Base-by-base conservation (phyloP, 2,329 filamentous ascomycete genomes). In the Nemania sp. region DNA sequence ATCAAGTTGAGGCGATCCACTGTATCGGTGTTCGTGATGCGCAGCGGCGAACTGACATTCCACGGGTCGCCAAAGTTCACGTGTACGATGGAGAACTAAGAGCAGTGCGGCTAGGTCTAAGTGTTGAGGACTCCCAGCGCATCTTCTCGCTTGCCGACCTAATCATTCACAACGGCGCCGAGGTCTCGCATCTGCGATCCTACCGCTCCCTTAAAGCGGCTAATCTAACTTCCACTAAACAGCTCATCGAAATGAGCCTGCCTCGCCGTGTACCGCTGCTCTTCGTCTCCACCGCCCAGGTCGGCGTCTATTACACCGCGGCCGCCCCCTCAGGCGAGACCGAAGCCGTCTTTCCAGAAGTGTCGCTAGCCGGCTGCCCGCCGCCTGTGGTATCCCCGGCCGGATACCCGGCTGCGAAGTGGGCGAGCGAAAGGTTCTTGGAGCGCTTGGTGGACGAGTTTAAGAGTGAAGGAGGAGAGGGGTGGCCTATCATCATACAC, bases 141-240 rank as follows among this genome's bases (percentile, higher is more conserved):
- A 68, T 85, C 2, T 70, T 73, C 7, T 32, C 24, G 1, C 35
- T 66, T 3, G 77, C 73, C 0, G 78, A 82, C 68, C 69, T 83
- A 1, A 82, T 90, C 51, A 82, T 89, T 22, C 88, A 84, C 71
- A 77, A 75, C 64, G 82, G 80, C 43, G 80, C 80, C 7, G 74
- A 76, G 32, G 70, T 66, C 51, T 74, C 49, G 22, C 78, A 64
- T 69, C 57, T 63, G 66, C 72, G 78, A 29, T 64, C 62, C 10
- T 79, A 77, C 66, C 18, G 67, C 10, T 62, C 69, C 0, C 65
- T 79, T 0, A 64, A 69, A 3, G n/a, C 18, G 2, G 43, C 65
- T n/a, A 78, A 79, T 59, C 43, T 78, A 2, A 10, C 56, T 1
- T 67, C 77, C 4, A 77, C 73, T 2, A 69, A 71, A 27, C 66